Evolutionary conservation across 2,329 filamentous ascomycete genomes (phyloP), one percentile per base, ranked within the genome.

Genomic region (Rhexocercosporidium sp.): DNA sequence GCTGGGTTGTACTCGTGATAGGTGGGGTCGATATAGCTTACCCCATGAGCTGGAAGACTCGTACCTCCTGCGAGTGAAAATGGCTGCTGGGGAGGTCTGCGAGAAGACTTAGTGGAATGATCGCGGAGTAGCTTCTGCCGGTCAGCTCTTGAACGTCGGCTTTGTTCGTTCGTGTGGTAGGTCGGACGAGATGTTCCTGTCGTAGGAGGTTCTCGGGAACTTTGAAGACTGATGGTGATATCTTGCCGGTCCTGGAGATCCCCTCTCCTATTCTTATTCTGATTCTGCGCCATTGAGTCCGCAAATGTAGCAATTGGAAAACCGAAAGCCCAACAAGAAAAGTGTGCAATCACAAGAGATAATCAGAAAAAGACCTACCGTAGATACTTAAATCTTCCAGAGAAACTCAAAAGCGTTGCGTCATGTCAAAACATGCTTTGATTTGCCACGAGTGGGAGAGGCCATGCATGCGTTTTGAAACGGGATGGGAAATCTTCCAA

Each of bases 1-100:
- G 18, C 37, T 2, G 44, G 59, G 37, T 62, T 62, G 41, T 37
- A 62, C 7, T 62, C 39, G 44, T 31, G 49, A n/a, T 44, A 44
- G 14, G 8, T 44, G 5, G 39, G 39, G 39, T 44, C 39, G 39
- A 44, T 63, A 54, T 54, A 22, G 47, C 47, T 51, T n/a, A 22
- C 12, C 18, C 47, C 47, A 51, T 51, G 47, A 20, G 47, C 22
- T 51, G 25, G 47, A 51, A 27, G 16, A 16, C n/a, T 22, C 6
- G 4, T 51, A n/a, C 47, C 47, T 5, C 47, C 47, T 25, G 47
- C 47, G 8, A 51, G 47, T n/a, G 47, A 25, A 25, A 51, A 51
- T 25, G 47, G 9, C 22, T 16, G 47, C n/a, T 18, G 39, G 39
- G 39, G 14, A 12, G 39, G 39, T 44, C 39, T 18, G 14, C 39